These are phyloP conservation scores for Candida sp. DNA, from an alignment of 1,139 yeast species.

Conservation along the genomic window DNA sequence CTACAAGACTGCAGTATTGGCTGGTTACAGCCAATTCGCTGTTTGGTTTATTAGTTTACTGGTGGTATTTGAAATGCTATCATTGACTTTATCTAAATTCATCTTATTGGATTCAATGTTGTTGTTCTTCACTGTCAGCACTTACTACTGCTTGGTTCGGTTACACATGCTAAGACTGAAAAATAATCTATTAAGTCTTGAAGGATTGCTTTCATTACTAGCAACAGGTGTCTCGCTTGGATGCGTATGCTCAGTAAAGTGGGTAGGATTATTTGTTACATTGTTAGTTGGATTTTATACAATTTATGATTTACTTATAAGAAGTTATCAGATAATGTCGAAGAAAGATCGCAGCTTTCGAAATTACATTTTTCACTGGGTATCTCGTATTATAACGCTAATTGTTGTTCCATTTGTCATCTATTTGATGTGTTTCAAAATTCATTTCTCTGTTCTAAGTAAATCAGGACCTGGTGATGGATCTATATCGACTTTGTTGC, in stretches of 20 bases:
- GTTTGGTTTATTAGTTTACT: conserved; percentile 54
- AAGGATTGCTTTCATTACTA: conserved; percentile 55
- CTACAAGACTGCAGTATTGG: conserved; percentile 52
- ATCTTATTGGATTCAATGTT: conserved; percentile 73
- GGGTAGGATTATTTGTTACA: conserved; percentile 94
- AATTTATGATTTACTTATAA: conserved; percentile 66
- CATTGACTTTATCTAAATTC: conserved; percentile 65
- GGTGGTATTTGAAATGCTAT: conserved; percentile 65
- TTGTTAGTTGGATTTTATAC: conserved; percentile 84
- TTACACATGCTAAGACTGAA: conserved; percentile 42
- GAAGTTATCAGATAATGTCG: conserved; percentile 46
- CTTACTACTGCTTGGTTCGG: conserved; percentile 55
- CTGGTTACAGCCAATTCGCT: conserved; percentile 45
- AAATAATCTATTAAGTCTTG: conserved; percentile 34
- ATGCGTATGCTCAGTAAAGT: conserved; percentile 89
- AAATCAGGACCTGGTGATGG: conserved; percentile 82
- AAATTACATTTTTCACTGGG: conserved; percentile 66
- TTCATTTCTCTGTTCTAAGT: conserved; percentile 72
- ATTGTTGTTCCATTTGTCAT: conserved; percentile 73
- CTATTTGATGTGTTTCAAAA: conserved; percentile 69
- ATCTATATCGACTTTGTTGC: conserved; percentile 67
- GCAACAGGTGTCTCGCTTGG: conserved; percentile 83
- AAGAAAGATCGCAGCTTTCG: conserved; percentile 23
- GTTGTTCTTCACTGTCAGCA: conserved; percentile 63
- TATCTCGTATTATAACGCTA: conserved; percentile 58